Percentiles rank a stretch among this genome's conserved stretches.
These are phyloP conservation scores for Ilyonectria mors-panacis DNA, from an alignment of 2,329 filamentous ascomycete species.

Conservation along the genomic window DNA sequence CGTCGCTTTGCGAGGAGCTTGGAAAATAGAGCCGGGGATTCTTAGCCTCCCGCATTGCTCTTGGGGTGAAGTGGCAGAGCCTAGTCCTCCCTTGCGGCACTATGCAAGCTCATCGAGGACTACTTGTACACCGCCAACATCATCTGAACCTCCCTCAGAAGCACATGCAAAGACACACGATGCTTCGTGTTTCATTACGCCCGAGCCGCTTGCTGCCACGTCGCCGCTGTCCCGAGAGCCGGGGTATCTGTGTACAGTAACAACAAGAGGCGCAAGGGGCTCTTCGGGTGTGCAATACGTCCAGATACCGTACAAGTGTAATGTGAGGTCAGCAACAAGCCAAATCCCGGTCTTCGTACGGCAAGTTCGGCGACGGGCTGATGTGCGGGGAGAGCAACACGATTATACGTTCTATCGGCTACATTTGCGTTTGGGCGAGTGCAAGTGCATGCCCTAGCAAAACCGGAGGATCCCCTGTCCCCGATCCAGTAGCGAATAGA, in stretches of 20 bases:
- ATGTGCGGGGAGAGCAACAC: constrained; percentile 2
- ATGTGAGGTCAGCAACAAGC: constrained; percentile 27
- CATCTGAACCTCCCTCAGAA: constrained; percentile 7
- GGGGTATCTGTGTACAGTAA: constrained; percentile 26
- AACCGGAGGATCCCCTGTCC: neutral
- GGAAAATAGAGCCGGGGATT: neutral
- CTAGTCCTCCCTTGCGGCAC: constrained; percentile 10
- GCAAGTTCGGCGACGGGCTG: constrained; percentile 21
- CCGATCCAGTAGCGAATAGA: neutral
- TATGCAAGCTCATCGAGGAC: constrained; percentile 3
- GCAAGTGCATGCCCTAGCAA: neutral
- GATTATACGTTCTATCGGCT: neutral
- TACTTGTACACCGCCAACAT: constrained; percentile 20
- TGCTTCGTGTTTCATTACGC: constrained; percentile 12
- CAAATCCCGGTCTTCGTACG: constrained; percentile 11
- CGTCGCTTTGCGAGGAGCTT: neutral
- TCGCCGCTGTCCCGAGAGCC: constrained; percentile 23
- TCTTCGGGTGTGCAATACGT: constrained; percentile 18
- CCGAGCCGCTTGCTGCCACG: constrained; percentile 25
- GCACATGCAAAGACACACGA: constrained; percentile 24
- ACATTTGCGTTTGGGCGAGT: constrained; percentile 6
- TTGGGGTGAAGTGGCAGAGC: neutral
- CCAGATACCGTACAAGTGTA: constrained; percentile 9
- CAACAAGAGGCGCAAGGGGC: constrained; percentile 14
- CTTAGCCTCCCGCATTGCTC: neutral